Evolutionary conservation across 2,329 filamentous ascomycete genomes (phyloP), one percentile per base, ranked within the genome.

Genomic region (Elsinoe batatas): DNA sequence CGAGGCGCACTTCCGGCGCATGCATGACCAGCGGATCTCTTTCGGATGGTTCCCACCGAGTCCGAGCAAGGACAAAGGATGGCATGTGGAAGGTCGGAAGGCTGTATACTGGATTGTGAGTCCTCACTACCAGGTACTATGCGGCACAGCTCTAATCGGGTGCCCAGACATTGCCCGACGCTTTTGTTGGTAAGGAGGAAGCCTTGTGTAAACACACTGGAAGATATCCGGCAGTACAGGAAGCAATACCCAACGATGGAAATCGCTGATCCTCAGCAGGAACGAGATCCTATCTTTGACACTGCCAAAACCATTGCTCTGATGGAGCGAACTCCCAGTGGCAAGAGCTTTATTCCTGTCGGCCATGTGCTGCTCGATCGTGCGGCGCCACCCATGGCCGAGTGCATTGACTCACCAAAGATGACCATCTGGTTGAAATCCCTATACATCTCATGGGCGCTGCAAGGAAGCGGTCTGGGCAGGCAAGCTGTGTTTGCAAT

Each of bases 391-490:
- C n/a, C 38, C 6, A n/a, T 6, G 3, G 13, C 30, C 11, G 40
- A 30, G 1, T 17, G 17, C 4, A 11, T 36, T 10, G 53, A 37
- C n/a, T 30, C 46, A 8, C 53, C 53, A 15, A 7, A 13, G 6
- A 15, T 8, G 1, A 33, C 38, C 13, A 11, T 46, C 11, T 44
- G 53, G 40, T 10, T 55, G 12, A 44, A 44, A 12, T 20, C 26
- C 6, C 15, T 55, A 12, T 55, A 55, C 30, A 42, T 55, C 2
- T 55, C 53, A 17, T 55, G 53, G 53, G 53, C 38, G 22, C 30
- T 55, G 6, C 53, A 55, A 43, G 42, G 42, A 33, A 46, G 30
- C 12, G 40, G 53, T 17, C 18, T 55, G 2, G 40, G 53, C 22
- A 44, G 26, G 46, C 20, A 33, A 11, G 53, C 53, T 8, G 32